Percentiles rank a stretch among this genome's conserved stretches.
phyloP scores from a whole-genome alignment of 495 filamentous ascomycete genomes.

The Talaromyces wortmannii region DNA sequence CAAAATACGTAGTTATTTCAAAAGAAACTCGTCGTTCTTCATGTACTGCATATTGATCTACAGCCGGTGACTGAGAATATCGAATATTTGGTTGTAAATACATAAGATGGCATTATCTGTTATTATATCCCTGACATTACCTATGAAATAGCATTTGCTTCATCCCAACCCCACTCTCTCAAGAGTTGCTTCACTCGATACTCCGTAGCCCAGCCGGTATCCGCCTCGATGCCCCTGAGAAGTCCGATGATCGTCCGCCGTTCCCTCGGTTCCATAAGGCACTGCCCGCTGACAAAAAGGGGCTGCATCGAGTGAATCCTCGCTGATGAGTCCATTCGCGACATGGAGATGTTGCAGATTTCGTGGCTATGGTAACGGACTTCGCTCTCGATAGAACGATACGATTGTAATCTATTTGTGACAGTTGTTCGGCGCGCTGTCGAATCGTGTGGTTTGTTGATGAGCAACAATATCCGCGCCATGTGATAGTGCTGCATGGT shows the following conservation, averaged over 20 bases:
- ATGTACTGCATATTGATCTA: background rate
- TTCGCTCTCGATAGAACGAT: slow-evolving; percentile 45
- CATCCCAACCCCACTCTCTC: slow-evolving; percentile 49
- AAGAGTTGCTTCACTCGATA: slow-evolving; percentile 51
- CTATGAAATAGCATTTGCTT: slow-evolving; percentile 5
- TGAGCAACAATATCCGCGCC: slow-evolving; percentile 53
- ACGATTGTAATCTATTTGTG: slow-evolving; percentile 42
- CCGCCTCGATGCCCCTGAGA: slow-evolving; percentile 49
- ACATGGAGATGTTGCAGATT: slow-evolving; percentile 50
- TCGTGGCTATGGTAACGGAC: slow-evolving; percentile 50
- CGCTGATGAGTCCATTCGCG: slow-evolving; percentile 45
- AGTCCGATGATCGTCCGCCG: slow-evolving; percentile 43
- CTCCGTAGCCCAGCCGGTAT: slow-evolving; percentile 58
- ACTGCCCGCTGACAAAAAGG: slow-evolving; percentile 56
- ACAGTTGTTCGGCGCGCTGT: slow-evolving; percentile 44
- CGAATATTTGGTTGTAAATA: background rate
- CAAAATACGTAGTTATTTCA: too few relatives aligned
- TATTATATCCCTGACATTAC: background rate
- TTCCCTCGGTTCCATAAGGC: slow-evolving; percentile 43
- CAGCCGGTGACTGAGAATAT: background rate
- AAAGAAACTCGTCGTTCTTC: background rate
- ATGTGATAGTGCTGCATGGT: slow-evolving; percentile 63
- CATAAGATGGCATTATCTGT: background rate
- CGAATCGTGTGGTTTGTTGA: slow-evolving; percentile 55
- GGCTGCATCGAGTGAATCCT: slow-evolving; percentile 56